phyloP scores from a whole-genome alignment of 1,139 yeast species.

The Geotrichum klebahnii region DNA sequence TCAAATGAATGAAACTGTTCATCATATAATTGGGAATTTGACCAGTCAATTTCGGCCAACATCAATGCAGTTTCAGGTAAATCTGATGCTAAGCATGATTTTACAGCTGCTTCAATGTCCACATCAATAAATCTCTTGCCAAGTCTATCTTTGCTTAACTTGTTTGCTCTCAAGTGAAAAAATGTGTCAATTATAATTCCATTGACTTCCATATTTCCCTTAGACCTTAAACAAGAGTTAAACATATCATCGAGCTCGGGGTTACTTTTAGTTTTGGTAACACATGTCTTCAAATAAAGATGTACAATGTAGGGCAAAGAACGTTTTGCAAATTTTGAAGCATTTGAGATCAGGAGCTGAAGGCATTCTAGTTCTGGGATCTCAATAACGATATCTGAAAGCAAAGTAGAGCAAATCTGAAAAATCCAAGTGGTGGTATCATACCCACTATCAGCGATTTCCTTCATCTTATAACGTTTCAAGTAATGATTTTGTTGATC shows the following conservation, averaged over 20 bases:
- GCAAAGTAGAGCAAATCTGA: slow-evolving; percentile 13
- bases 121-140: slow-evolving; percentile 7
- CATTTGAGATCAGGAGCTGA: background rate
- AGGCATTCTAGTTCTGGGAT: slow-evolving; percentile 12
- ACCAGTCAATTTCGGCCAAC: slow-evolving; percentile 19
- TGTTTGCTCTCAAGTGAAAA: slow-evolving; percentile 15
- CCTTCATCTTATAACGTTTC: background rate
- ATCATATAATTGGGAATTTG: slow-evolving; percentile 4
- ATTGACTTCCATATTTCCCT: slow-evolving; percentile 4
- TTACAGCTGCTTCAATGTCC: slow-evolving; percentile 8
- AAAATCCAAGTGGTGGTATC: slow-evolving; percentile 13
- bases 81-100: slow-evolving; percentile 10
- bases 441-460: background rate
- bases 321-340: slow-evolving; percentile 10
- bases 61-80: slow-evolving; percentile 13
- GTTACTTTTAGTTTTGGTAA: background rate
- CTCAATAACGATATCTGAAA: background rate
- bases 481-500: background rate
- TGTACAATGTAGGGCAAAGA: slow-evolving; percentile 12
- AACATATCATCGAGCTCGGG: slow-evolving; percentile 5
- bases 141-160: slow-evolving; percentile 7
- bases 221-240: slow-evolving; percentile 5
- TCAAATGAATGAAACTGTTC: slow-evolving; percentile 2
- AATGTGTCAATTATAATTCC: slow-evolving; percentile 13
- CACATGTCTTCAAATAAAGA: slow-evolving; percentile 1